Conservation (phyloP, 805 yeast species). For the Saturnispora gosingensis region DNA sequence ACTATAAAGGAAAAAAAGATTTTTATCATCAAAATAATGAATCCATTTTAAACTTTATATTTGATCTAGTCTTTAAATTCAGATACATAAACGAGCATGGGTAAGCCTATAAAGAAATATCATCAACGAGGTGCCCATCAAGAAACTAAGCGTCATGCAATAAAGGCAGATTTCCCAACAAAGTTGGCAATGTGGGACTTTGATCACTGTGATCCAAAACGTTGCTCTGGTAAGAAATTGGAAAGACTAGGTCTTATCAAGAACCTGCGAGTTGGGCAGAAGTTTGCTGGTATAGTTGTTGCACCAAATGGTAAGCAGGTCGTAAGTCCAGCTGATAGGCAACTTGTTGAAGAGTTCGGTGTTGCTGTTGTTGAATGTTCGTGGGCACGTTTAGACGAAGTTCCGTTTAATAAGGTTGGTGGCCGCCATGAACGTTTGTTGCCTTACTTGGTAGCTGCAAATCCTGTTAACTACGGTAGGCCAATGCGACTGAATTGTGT, state of each 20-base stretch:
- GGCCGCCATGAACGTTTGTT: constrained; percentile 79
- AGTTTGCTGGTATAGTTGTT: constrained; percentile 82
- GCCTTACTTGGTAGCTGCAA: constrained; percentile 92
- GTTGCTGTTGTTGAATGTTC: constrained; percentile 99
- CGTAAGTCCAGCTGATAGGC: constrained; percentile 80
- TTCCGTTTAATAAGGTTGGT: constrained; percentile 90
- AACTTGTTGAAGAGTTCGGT: constrained; percentile 68
- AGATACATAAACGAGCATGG: constrained; percentile 22
- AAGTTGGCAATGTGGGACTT: constrained; percentile 98
- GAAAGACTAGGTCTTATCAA: constrained; percentile 81
- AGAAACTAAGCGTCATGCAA: constrained; percentile 21
- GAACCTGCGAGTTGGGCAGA: constrained; percentile 81
- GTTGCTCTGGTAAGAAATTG: constrained; percentile 92
- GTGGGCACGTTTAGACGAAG: constrained; percentile 96
- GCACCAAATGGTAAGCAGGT: constrained; percentile 88
- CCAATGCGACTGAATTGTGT: constrained; percentile 96
- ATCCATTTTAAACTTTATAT: constrained; percentile 7
- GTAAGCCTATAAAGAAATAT: constrained; percentile 46
- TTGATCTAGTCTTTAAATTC: not conserved
- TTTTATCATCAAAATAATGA: constrained; percentile 29
- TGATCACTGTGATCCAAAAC: constrained; percentile 96
- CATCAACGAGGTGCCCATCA: constrained; percentile 36
- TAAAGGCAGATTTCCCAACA: constrained; percentile 49
- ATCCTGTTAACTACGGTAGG: constrained; percentile 92
- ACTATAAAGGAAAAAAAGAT: constrained; percentile 33